Evolutionary conservation across 2,329 filamentous ascomycete species (phyloP), one percentile per base, ranked within the genome.

Genomic region (Aureobasidium melanogenum): DNA sequence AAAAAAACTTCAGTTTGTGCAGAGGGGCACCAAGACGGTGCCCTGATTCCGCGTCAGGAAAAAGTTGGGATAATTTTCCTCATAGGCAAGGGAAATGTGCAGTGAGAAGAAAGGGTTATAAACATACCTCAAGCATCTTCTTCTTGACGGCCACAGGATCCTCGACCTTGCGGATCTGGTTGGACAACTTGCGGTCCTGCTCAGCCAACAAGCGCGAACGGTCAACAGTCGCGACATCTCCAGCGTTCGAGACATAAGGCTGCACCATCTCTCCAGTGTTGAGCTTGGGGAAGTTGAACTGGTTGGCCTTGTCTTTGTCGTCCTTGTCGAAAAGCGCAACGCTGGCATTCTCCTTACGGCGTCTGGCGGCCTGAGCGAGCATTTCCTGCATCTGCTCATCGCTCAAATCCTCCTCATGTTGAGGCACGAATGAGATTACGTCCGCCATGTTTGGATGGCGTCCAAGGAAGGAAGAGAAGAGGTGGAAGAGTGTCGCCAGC

Each of bases 1-100:
- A 72, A 73, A 72, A 76, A 78, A 75, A 76, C 85, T 81, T 87
- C 85, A 87, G 82, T 80, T 56, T 76, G 74, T 84, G 85, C 82
- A 83, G 87, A 84, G 83, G 79, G 80, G 82, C 82, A 82, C 88
- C 89, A 94, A 88, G 81, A 93, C 88, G 89, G 84, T 83, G 82
- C 81, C 82, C 80, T 76, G 72, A 78, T 79, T 85, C 85, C 83
- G 85, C 88, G 54, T 91, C 88, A 88, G 88, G 83, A 70, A 76
- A 74, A 73, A 74, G 75, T 83, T 86, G 83, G 85, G 83, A 85
- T 81, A 75, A 79, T 81, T 88, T 88, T 92, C 88, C 84, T 93
- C 89, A 90, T 84, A 73, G 75, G 72, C 71, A 66, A 62, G 48
- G n/a, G 46, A 34, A 22, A n/a, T 8, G 5, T 32, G 30, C 5